Evolutionary conservation across 345 rosid genomes (phyloP), one percentile per base, ranked within the genome.

Genomic region (Balakata baccata): DNA sequence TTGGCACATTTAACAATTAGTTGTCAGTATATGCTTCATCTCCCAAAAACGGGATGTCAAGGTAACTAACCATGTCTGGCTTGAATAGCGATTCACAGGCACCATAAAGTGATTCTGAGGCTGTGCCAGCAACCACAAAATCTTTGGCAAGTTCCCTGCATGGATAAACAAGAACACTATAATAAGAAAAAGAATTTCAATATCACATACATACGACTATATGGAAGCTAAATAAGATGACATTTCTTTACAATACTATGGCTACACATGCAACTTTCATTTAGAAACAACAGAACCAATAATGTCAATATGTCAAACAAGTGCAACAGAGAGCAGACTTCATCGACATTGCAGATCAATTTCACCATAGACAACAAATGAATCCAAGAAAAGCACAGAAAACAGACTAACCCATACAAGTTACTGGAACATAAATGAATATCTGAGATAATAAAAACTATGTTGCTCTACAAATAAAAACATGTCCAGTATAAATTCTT

Each of bases 31-130:
- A 18, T 50, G 52, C 18, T n/a, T 68, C 54, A 46, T 43, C 54
- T 39, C 10, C 22, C 18, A 50, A 3, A 54, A 69, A 17, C 53
- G 23, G 23, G 69, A 17, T 13, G 20, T 43, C 14, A 2, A 29
- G 34, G 34, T 45, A 25, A 29, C 34, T 29, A 94, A 95, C 99
- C 98, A 95, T 89, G 75, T 95, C 87, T 57, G 95, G 97, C 86
- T 87, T 92, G 86, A 79, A 95, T 94, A 92, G 87, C 11, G 98
- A 88, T 78, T 95, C 97, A 58, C 99, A 92, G 39, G 99, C 98
- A 72, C 98, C 98, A 81, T 92, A 95, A 2, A 95, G 93, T 69
- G 99, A 92, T 76, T 95, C 98, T 51, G 93, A 85, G 69, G 97
- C 97, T 82, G 97, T 90, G 37, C 98, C 97, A 74, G 93, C 93